Conservation (phyloP, 2,329 filamentous ascomycete species). For the Aureobasidium sp. region DNA sequence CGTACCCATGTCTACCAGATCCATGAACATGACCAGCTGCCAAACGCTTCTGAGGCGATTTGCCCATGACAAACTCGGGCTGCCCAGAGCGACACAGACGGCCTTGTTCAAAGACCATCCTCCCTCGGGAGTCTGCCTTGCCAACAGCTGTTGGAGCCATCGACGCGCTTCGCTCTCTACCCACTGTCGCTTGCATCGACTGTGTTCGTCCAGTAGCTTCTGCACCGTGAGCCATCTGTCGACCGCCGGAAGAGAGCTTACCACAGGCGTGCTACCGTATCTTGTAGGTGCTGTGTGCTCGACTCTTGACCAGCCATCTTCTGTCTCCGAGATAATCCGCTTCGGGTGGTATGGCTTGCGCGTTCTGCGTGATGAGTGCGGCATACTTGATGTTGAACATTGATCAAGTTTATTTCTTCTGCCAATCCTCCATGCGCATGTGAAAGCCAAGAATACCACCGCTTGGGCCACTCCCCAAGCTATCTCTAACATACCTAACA, state of each 20-base stretch:
- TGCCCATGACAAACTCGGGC: constrained; percentile 26
- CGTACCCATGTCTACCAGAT: constrained; percentile 20
- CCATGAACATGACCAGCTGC: constrained; percentile 28
- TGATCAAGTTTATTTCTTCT: not conserved
- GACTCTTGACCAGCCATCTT: constrained; percentile 17
- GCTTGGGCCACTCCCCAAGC: not conserved
- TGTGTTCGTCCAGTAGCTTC: constrained; percentile 14
- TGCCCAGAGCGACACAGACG: constrained; percentile 26
- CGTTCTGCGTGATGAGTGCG: constrained; percentile 15
- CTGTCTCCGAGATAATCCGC: not conserved
- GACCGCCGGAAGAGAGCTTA: constrained; percentile 3
- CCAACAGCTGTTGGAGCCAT: constrained; percentile 5
- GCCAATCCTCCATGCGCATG: not conserved
- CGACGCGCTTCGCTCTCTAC: not conserved
- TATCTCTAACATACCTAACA: no score
- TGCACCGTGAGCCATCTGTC: constrained; percentile 13
- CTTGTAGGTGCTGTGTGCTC: not conserved
- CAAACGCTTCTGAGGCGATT: constrained; percentile 26
- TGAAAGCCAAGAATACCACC: constrained; percentile 1
- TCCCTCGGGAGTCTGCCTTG: constrained; percentile 16
- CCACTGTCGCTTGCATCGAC: constrained; percentile 8
- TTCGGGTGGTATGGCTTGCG: constrained; percentile 7
- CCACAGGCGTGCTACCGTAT: not conserved
- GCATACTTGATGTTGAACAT: constrained; percentile 6
- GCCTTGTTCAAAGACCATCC: constrained; percentile 24